phyloP scores from a whole-genome alignment of 768 basidiomycete species.

The Coprinopsis marcescibilis region DNA sequence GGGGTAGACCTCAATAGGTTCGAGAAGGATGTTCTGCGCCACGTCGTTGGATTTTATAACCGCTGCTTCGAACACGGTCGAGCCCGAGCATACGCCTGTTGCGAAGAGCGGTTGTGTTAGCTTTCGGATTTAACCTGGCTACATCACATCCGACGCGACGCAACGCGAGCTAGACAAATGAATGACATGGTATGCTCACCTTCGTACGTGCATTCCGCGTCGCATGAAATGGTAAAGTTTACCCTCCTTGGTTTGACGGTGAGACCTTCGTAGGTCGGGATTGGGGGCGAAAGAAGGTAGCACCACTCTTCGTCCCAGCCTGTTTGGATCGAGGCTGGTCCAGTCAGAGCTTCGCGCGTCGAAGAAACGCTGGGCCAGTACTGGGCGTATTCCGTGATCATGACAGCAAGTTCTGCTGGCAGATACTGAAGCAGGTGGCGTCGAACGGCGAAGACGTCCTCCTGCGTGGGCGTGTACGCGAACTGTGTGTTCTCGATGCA shows the following conservation, averaged over 20 bases:
- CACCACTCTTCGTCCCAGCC: constrained; percentile 11
- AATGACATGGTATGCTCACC: neutral
- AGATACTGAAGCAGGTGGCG: constrained; percentile 9
- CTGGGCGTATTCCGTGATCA: constrained; percentile 13
- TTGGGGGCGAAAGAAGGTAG: constrained; percentile 13
- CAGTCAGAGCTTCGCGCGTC: constrained; percentile 6
- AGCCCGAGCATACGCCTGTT: constrained; percentile 4
- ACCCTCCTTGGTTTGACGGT: constrained; percentile 6
- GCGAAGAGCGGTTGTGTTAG: constrained; percentile 18
- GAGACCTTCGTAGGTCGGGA: constrained; percentile 4
- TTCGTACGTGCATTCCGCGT: neutral
- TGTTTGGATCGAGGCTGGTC: neutral
- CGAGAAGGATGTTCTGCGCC: neutral
- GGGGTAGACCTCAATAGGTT: constrained; percentile 3
- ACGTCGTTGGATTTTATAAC: constrained; percentile 18
- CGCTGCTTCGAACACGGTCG: constrained; percentile 26
- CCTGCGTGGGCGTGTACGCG: constrained; percentile 1
- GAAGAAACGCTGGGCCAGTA: constrained; percentile 13
- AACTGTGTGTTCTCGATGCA: neutral
- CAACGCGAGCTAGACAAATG: too few species aligned
- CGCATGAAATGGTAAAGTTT: constrained; percentile 14
- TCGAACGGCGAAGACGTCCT: constrained; percentile 11
- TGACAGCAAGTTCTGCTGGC: constrained; percentile 15
- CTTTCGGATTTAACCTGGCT: too few species aligned
- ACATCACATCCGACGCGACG: too few species aligned